A percentile compares a stretch with the other conserved stretches of the same genome.
These are phyloP conservation scores for Phlebopus sp. DNA, from an alignment of 1,284 basidiomycete genomes.

Conservation along the genomic window DNA sequence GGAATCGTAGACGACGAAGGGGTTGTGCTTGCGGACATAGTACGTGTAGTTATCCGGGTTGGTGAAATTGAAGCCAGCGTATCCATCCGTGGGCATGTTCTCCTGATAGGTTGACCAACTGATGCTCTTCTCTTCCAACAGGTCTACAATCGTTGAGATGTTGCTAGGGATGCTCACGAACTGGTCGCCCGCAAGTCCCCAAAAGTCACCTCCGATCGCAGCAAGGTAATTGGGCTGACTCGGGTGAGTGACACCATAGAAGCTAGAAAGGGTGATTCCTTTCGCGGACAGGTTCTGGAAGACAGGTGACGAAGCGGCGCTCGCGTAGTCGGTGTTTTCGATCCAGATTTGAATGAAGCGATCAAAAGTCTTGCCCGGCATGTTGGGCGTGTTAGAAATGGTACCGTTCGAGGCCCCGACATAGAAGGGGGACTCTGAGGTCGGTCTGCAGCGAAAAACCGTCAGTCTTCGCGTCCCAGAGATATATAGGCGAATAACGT, in stretches of 20 bases:
- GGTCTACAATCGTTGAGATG: conserved; percentile 59
- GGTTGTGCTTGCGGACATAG: conserved; percentile 63
- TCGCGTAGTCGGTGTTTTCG: conserved; percentile 55
- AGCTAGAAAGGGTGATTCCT: conserved; percentile 51
- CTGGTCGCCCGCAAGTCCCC: conserved; percentile 51
- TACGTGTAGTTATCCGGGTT: conserved; percentile 43
- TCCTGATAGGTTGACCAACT: conserved; percentile 60
- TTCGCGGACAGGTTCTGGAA: conserved; percentile 51
- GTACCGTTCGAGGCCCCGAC: conserved; percentile 26
- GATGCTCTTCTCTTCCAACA: conserved; percentile 58
- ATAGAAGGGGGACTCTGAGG: conserved; percentile 27
- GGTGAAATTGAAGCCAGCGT: conserved; percentile 46
- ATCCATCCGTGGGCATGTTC: conserved; percentile 59
- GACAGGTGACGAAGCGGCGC: conserved; percentile 32
- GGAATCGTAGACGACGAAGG: conserved; percentile 52
- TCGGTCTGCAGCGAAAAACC: conserved; percentile 20
- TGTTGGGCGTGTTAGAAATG: conserved; percentile 22
- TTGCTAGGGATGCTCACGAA: conserved; percentile 36
- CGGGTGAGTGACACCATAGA: conserved; percentile 61
- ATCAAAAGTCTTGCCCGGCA: conserved; percentile 49
- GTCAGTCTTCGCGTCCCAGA: background rate
- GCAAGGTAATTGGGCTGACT: conserved; percentile 65
- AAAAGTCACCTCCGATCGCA: conserved; percentile 56
- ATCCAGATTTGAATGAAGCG: conserved; percentile 57
- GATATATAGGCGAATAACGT: conserved; percentile 3